These are phyloP conservation scores for Beauveria brongniartii DNA, from an alignment of 2,329 filamentous ascomycete genomes.

Conservation along the genomic window DNA sequence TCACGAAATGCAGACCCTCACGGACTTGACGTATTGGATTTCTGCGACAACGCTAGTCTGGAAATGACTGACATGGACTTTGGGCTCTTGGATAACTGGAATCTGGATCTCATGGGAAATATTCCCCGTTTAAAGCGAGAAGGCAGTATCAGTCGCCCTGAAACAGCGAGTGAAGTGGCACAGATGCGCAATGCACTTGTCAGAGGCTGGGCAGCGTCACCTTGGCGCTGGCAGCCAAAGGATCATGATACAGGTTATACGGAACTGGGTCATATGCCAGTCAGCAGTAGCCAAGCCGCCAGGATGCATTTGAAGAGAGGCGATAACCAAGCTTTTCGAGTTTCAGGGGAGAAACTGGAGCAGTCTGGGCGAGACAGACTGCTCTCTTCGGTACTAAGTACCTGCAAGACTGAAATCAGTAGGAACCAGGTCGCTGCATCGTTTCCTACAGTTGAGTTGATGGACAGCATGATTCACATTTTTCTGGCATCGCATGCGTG, in stretches of 20 bases:
- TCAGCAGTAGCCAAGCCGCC: conserved; percentile 31
- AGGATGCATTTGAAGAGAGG: conserved; percentile 31
- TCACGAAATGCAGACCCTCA: conserved; percentile 30
- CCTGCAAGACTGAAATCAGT: conserved; percentile 42
- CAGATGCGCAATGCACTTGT: conserved; percentile 40
- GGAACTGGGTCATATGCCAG: conserved; percentile 37
- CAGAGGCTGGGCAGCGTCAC: conserved; percentile 41
- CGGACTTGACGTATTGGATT: conserved; percentile 38
- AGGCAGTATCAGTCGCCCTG: conserved; percentile 18
- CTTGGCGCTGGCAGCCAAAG: conserved; percentile 42
- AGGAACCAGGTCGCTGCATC: conserved; percentile 47
- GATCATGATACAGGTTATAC: conserved; percentile 35
- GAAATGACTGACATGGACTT: conserved; percentile 47
- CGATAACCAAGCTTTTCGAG: conserved; percentile 27
- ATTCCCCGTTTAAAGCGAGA: conserved; percentile 14
- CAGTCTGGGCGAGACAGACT: conserved; percentile 50
- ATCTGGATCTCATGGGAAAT: conserved; percentile 27
- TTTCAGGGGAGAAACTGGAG: conserved; percentile 37
- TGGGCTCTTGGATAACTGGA: conserved; percentile 42
- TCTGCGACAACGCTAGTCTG: conserved; percentile 40
- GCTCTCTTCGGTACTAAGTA: conserved; percentile 54
- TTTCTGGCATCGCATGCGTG: conserved; percentile 50
- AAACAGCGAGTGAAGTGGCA: conserved; percentile 34
- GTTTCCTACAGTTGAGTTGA: conserved; percentile 52
- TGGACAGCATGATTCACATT: conserved; percentile 54